Conservation (phyloP, 2,329 filamentous ascomycete species). For the Periconia sp. region DNA sequence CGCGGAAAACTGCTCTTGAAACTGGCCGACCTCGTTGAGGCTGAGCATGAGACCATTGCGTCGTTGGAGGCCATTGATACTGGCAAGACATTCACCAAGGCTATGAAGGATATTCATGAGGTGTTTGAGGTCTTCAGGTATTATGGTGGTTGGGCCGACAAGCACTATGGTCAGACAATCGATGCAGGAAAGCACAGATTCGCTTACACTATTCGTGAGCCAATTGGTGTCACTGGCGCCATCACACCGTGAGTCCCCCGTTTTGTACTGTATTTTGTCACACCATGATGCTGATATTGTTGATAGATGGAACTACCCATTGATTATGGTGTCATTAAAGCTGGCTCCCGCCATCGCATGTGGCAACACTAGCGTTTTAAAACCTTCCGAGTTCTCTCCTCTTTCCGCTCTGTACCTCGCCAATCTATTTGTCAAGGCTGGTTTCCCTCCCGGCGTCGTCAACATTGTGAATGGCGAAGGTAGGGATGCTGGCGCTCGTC, state of each 20-base stretch:
- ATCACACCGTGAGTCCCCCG: too few relatives aligned
- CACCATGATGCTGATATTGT: too few relatives aligned
- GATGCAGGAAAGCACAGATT: constrained; percentile 70
- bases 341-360: constrained; percentile 61
- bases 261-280: too few relatives aligned
- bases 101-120: not conserved
- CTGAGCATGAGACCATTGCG: constrained; percentile 62
- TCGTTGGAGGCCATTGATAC: not conserved
- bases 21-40: constrained; percentile 51
- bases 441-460: constrained; percentile 66
- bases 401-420: constrained; percentile 62
- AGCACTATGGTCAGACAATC: constrained; percentile 74
- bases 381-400: constrained; percentile 60
- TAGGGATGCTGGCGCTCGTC: constrained; percentile 62
- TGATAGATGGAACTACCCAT: too few relatives aligned
- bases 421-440: constrained; percentile 61
- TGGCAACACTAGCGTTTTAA: constrained; percentile 60
- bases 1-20: constrained; percentile 20
- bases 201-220: constrained; percentile 75
- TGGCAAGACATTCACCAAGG: not conserved
- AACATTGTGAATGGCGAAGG: constrained; percentile 66
- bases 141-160: constrained; percentile 78
- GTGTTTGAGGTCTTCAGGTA: constrained; percentile 60
- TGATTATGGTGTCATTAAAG: too few relatives aligned
- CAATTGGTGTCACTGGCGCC: too few relatives aligned